These are phyloP conservation scores for Cladobotryum mycophilum DNA, from an alignment of 2,329 filamentous ascomycete genomes.

Conservation along the genomic window DNA sequence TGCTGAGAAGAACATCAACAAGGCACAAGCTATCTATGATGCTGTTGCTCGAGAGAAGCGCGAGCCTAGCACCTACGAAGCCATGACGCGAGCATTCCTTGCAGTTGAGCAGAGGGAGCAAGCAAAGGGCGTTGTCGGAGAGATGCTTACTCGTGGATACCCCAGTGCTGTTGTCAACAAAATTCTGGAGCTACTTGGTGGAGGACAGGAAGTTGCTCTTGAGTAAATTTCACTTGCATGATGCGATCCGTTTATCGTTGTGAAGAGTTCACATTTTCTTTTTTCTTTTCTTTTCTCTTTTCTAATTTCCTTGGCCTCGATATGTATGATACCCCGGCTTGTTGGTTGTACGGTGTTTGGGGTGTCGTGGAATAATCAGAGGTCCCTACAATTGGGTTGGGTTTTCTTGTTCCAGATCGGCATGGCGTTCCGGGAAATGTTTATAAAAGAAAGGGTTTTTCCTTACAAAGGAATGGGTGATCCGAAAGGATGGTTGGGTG, in stretches of 20 bases:
- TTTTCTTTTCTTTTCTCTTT: slow-evolving; percentile 8
- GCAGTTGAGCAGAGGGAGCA: slow-evolving; percentile 71
- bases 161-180: slow-evolving; percentile 88
- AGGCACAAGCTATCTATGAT: slow-evolving; percentile 73
- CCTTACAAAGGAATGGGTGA: slow-evolving; percentile 2
- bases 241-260: slow-evolving; percentile 7
- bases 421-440: slow-evolving; percentile 15
- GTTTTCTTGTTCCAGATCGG: neutral
- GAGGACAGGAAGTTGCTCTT: slow-evolving; percentile 35
- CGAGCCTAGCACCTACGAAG: slow-evolving; percentile 97
- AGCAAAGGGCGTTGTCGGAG: slow-evolving; percentile 73
- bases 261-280: slow-evolving; percentile 15
- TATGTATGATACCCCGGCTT: slow-evolving; percentile 21
- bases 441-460: slow-evolving; percentile 16
- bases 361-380: slow-evolving; percentile 15
- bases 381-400: slow-evolving; percentile 11
- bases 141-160: slow-evolving; percentile 88
- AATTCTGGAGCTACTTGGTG: slow-evolving; percentile 81
- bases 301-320: slow-evolving; percentile 10
- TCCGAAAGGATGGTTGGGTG: slow-evolving; percentile 9
- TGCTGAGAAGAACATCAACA: slow-evolving; percentile 69
- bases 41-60: slow-evolving; percentile 70
- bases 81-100: slow-evolving; percentile 92
- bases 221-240: slow-evolving; percentile 16
- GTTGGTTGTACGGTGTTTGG: slow-evolving; percentile 15